Evolutionary conservation across 2,329 filamentous ascomycete genomes (phyloP), one percentile per base, ranked within the genome.

Genomic region (Aspergillus sp.): DNA sequence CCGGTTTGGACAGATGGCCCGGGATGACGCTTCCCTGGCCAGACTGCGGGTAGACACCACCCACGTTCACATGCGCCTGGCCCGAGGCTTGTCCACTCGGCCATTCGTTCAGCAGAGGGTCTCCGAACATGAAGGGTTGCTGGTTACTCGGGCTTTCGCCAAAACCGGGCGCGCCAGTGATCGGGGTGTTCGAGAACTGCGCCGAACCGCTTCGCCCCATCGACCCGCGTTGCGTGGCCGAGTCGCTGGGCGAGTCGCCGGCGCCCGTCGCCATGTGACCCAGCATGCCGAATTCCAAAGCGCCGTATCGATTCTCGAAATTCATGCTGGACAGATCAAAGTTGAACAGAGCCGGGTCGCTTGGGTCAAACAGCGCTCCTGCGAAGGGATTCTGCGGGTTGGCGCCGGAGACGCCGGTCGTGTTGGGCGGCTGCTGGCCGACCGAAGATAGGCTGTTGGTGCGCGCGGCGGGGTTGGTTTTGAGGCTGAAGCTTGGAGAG

Each of bases 231-330:
- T 75, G 72, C n/a, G 72, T 76, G 45, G 68, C 68, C 17, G 71
- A 74, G 50, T 94, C 89, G 50, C 85, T 84, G 4, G 88, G 84
- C 5, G 88, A 89, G 62, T 94, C 89, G n/a, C 86, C 88, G 13
- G 89, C 88, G 13, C 89, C 89, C n/a, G 89, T 91, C 54, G 90
- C 91, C 89, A 99, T 96, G 70, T 97, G 93, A 23, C 91, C 91
- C 0, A 99, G 83, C 83, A 97, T 97, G 49, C 91, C 89, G 70
- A 97, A 97, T 71, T 97, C 94, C 71, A 96, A 81, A 16, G 92
- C 93, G 55, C 92, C 93, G 67, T 97, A 99, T 59, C 96, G 91
- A 68, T 94, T 97, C 51, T 91, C 92, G 71, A 97, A 99, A 69
- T 94, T 94, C 69, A 97, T 82, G 54, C 91, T 91, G 50, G 95